These are phyloP conservation scores for Talaromyces verruculosus DNA, from an alignment of 2,329 filamentous ascomycete genomes.

Conservation along the genomic window DNA sequence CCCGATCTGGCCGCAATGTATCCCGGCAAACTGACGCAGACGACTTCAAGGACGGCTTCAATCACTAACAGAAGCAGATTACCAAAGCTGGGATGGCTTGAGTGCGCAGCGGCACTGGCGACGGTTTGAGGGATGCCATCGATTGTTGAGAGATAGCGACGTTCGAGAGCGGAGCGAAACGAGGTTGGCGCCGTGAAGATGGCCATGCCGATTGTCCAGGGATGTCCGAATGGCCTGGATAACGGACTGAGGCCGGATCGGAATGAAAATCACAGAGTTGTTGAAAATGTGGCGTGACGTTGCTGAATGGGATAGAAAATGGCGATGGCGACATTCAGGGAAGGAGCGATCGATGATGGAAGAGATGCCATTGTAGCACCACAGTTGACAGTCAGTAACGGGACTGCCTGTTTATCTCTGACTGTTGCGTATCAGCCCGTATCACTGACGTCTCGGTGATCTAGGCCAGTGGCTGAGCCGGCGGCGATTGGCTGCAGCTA, in stretches of 20 bases:
- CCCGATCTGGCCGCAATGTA: slow-evolving; percentile 88
- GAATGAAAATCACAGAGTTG: neutral
- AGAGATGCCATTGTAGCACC: neutral
- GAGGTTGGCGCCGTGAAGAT: slow-evolving; percentile 53
- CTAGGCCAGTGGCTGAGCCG: neutral
- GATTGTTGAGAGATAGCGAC: slow-evolving; percentile 3
- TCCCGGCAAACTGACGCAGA: slow-evolving; percentile 90
- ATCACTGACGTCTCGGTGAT: slow-evolving; percentile 11
- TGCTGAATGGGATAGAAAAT: neutral
- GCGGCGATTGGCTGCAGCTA: neutral
- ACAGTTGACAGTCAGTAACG: neutral
- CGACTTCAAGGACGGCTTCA: slow-evolving; percentile 90
- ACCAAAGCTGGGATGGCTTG: slow-evolving; percentile 50
- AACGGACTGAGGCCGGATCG: neutral
- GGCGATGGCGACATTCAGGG: neutral
- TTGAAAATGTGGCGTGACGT: neutral
- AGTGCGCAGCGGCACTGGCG: slow-evolving; percentile 28
- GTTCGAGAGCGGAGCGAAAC: slow-evolving; percentile 26
- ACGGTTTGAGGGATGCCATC: slow-evolving; percentile 25
- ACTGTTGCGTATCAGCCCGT: neutral
- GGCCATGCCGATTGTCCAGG: slow-evolving; percentile 23
- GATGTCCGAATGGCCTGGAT: neutral
- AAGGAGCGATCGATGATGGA: neutral
- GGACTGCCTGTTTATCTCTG: neutral
- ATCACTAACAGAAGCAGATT: slow-evolving; percentile 81